Base-by-base conservation (phyloP, 371 early-diverging fungal species). In the Apophysomyces elegans region DNA sequence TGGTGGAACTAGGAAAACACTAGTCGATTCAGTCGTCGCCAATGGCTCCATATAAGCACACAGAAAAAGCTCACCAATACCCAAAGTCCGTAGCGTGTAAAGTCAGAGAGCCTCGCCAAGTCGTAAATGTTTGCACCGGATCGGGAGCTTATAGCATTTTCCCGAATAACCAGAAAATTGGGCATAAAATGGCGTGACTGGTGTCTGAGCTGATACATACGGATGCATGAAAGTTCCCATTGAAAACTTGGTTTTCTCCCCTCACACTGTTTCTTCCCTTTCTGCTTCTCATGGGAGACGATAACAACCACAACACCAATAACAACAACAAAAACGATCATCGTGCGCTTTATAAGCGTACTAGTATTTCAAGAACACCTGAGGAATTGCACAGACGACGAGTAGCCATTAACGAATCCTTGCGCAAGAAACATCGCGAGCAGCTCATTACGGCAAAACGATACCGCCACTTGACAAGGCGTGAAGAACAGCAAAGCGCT, bases 371-470 rank as follows among this genome's bases (percentile, higher is more conserved):
- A 16, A 43, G 69, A 21, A 72, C 69, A 1, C 72, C 72, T 18
- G 81, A 79, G 36, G 79, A 83, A 45, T 56, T 72, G 1, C 66
- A 72, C 35, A 68, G 71, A 54, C 67, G 79, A 54, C 73, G 83
- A 26, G 61, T 79, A 7, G 77, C 78, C 7, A 71, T 79, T 41
- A 75, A 82, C 45, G 72, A 79, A 45, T 65, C 80, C n/a, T 64
- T 81, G 46, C 72, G 86, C 32, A 80, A 73, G 46, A 76, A 78
- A 50, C 86, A 82, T 58, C 83, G 86, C 13, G 86, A 85, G 37
- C 84, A 84, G 41, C 77, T 85, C 14, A 78, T 85, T 67, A 82
- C 79, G 18, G 80, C 83, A 9, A 85, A 85, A 58, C 72, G 86
- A 32, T 82, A 78, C 58, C 83, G 83, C 44, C 74, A 83, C 57